Base-by-base conservation (phyloP, 345 rosid genomes). In the Gynandropsis gynandra region DNA sequence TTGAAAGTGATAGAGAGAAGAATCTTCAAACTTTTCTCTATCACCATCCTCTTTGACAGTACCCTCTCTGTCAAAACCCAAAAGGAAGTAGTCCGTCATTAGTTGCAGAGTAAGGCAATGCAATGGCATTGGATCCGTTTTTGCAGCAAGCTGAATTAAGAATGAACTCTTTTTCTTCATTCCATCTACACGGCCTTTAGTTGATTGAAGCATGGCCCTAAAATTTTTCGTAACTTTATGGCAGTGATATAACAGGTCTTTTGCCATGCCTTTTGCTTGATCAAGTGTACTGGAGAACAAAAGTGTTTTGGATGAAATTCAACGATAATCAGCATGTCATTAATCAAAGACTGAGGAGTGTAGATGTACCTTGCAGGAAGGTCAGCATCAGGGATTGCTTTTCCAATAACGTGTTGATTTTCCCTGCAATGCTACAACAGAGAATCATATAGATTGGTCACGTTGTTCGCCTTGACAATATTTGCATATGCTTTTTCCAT, bases 111-210 rank as follows among this genome's bases (percentile, higher is more conserved):
- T 77, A 66, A 92, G 79, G 80, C 97, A 88, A 66, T 88, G 97
- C 79, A 92, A 71, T 59, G 94, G 88, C 58, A 48, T 62, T 56
- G 97, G 93, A 55, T 87, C 64, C 55, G 96, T 85, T 76, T 92
- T 88, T 61, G 99, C 97, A 10, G 99, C 99, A 49, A 88, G 68
- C 72, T 92, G 97, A 79, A 81, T 88, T 70, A 92, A 77, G 74
- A 85, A 88, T 21, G 87, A 73, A 57, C 95, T 85, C 74, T 79
- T 85, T 65, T 81, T 92, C 87, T 68, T 92, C 47, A 76, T 40
- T 10, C 79, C 69, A 56, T 59, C 80, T 21, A 92, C 74, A 45
- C 62, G 69, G n/a, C n/a, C n/a, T n/a, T n/a, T n/a, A n/a, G n/a
- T n/a, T n/a, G n/a, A n/a, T n/a, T n/a, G n/a, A n/a, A 92, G 85